phyloP scores from a whole-genome alignment of 768 basidiomycete species.

The Suillus lakei region DNA sequence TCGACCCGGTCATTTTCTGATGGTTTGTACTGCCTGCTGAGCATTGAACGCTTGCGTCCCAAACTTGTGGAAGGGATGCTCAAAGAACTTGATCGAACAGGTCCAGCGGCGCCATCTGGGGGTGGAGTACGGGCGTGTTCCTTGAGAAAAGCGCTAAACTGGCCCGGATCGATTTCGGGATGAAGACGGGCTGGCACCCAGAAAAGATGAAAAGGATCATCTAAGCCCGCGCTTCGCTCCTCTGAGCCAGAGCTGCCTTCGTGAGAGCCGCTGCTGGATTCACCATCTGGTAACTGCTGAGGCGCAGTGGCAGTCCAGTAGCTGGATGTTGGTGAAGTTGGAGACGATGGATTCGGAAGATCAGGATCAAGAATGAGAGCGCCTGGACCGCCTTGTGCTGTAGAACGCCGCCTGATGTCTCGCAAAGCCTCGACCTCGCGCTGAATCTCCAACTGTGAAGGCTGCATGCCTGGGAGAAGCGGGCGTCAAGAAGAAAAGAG shows the following conservation, averaged over 20 bases:
- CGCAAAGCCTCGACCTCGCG: conserved; percentile 86
- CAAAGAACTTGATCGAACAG: conserved; percentile 49
- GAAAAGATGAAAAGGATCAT: conserved; percentile 91
- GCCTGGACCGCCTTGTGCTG: conserved; percentile 73
- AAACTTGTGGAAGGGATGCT: conserved; percentile 51
- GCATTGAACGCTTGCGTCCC: conserved; percentile 90
- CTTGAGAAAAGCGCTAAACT: conserved; percentile 94
- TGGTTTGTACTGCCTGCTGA: conserved; percentile 92
- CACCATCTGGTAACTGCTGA: conserved; percentile 47
- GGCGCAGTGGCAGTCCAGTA: conserved; percentile 51
- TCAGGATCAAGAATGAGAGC: conserved; percentile 90
- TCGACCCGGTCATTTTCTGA: conserved; percentile 76
- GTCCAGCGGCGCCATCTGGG: conserved; percentile 48
- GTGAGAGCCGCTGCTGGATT: conserved; percentile 47
- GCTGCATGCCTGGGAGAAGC: conserved; percentile 53
- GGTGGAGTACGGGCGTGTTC: conserved; percentile 79
- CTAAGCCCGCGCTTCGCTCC: conserved; percentile 40
- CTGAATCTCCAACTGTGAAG: conserved; percentile 83
- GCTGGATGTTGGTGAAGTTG: conserved; percentile 57
- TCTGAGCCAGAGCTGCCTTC: conserved; percentile 44
- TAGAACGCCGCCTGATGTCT: conserved; percentile 84
- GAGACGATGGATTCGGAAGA: conserved; percentile 75
- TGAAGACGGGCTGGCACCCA: conserved; percentile 98
- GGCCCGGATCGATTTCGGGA: conserved; percentile 96
- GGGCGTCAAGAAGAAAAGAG: conserved; percentile 14